These are phyloP conservation scores for Aurifilum marmelostoma DNA, from an alignment of 2,329 filamentous ascomycete species.

Conservation along the genomic window DNA sequence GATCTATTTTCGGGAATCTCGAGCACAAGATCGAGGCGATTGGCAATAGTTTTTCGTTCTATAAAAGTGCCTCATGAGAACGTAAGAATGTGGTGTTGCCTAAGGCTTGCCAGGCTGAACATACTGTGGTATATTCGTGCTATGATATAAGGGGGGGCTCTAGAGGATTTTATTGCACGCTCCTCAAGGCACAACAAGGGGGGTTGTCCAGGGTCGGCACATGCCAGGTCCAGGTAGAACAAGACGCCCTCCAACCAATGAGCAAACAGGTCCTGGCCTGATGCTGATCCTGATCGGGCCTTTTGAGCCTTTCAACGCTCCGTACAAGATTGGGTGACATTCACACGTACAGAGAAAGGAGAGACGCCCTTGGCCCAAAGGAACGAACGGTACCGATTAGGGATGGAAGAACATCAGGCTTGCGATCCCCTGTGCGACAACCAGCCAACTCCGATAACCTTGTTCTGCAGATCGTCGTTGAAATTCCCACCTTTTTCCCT, in stretches of 20 bases:
- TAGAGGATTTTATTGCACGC: neutral
- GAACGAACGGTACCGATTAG: neutral
- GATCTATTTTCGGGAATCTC: neutral
- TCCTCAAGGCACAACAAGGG: neutral
- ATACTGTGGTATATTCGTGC: neutral
- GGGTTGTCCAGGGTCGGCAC: too few relatives aligned
- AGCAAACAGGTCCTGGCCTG: neutral
- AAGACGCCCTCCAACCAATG: neutral
- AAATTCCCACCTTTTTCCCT: neutral
- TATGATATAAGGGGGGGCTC: neutral
- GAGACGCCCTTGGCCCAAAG: neutral
- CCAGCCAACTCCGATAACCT: neutral
- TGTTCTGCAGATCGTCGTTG: constrained; percentile 3
- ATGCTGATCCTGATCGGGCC: neutral
- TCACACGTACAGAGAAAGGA: neutral
- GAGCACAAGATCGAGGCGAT: neutral
- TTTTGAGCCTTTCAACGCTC: neutral
- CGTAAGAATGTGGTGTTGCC: neutral
- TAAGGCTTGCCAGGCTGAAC: neutral
- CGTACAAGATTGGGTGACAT: neutral
- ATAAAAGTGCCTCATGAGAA: neutral
- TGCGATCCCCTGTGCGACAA: neutral
- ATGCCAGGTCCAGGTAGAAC: too few relatives aligned
- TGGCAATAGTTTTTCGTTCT: neutral
- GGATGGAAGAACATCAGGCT: neutral